These are phyloP conservation scores for Xylariaceae sp. DNA, from an alignment of 2,329 filamentous ascomycete genomes.

Conservation along the genomic window DNA sequence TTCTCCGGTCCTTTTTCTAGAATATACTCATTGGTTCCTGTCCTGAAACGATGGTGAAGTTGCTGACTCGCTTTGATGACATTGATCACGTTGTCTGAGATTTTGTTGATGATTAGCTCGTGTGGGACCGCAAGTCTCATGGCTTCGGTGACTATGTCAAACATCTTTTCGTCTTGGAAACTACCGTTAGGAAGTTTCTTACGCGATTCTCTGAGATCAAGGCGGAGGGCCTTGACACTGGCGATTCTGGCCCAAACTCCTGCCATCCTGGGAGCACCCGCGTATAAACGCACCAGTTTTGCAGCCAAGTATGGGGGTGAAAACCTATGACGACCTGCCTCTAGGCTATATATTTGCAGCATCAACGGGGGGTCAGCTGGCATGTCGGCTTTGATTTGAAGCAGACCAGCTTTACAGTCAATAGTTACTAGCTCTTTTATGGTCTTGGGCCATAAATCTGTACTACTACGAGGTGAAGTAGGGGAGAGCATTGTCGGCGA, in stretches of 20 bases:
- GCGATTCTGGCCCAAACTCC: conserved; percentile 82
- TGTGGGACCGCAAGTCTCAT: conserved; percentile 86
- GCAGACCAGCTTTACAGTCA: conserved; percentile 74
- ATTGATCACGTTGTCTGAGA: conserved; percentile 93
- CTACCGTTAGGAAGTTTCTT: conserved; percentile 59
- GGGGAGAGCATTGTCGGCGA: conserved; percentile 33
- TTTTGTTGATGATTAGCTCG: conserved; percentile 80
- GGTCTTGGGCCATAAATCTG: conserved; percentile 32
- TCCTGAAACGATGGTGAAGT: conserved; percentile 88
- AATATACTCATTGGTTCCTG: conserved; percentile 82
- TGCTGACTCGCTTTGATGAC: conserved; percentile 83
- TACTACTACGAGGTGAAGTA: conserved; percentile 28
- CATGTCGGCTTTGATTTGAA: conserved; percentile 87
- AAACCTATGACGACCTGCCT: conserved; percentile 83
- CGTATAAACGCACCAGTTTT: conserved; percentile 78
- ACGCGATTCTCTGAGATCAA: conserved; percentile 76
- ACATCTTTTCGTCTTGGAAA: conserved; percentile 69
- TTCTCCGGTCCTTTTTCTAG: conserved; percentile 79
- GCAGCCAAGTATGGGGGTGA: conserved; percentile 75
- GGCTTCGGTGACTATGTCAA: conserved; percentile 81
- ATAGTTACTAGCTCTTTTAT: conserved; percentile 68
- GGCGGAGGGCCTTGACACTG: conserved; percentile 73
- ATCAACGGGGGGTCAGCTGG: conserved; percentile 87
- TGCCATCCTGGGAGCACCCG: conserved; percentile 78
- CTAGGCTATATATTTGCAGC: conserved; percentile 80